These are phyloP conservation scores for Metschnikowia continentalis DNA, from an alignment of 805 yeast genomes.

Conservation along the genomic window DNA sequence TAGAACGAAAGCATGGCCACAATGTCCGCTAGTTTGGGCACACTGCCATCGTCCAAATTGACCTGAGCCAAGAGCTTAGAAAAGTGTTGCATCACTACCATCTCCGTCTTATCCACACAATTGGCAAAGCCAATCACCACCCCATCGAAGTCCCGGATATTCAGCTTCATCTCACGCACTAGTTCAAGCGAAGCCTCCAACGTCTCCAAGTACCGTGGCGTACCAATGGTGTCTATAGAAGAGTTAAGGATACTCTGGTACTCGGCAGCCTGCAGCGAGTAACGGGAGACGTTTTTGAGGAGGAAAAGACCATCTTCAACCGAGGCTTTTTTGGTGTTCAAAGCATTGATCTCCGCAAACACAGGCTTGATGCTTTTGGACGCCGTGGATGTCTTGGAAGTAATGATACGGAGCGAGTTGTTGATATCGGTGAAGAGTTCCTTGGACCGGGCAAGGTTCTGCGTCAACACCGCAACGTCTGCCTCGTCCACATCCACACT, in stretches of 20 bases:
- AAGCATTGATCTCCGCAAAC: constrained; percentile 53
- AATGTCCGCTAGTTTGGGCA: constrained; percentile 11
- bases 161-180: constrained; percentile 39
- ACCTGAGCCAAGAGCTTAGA: constrained; percentile 18
- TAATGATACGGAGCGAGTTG: constrained; percentile 50
- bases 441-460: constrained; percentile 58
- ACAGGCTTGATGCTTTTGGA: constrained; percentile 68
- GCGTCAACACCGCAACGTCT: constrained; percentile 78
- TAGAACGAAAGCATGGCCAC: constrained; percentile 11
- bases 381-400: constrained; percentile 51
- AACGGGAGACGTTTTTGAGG: constrained; percentile 48
- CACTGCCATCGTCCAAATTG: constrained; percentile 4
- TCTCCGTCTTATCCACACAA: constrained; percentile 54
- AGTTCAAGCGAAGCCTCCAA: constrained; percentile 41
- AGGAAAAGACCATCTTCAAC: constrained; percentile 52
- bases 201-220: constrained; percentile 30
- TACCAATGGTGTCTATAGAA: constrained; percentile 39
- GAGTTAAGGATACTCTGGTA: constrained; percentile 34
- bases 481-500: constrained; percentile 68
- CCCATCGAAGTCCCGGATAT: constrained; percentile 58
- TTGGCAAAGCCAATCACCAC: constrained; percentile 56
- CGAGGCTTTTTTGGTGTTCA: constrained; percentile 53
- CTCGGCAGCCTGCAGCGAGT: constrained; percentile 43
- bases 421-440: constrained; percentile 53
- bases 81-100: constrained; percentile 49